Conservation (phyloP, 495 filamentous ascomycete genomes). For the Baudoinia panamericana region DNA sequence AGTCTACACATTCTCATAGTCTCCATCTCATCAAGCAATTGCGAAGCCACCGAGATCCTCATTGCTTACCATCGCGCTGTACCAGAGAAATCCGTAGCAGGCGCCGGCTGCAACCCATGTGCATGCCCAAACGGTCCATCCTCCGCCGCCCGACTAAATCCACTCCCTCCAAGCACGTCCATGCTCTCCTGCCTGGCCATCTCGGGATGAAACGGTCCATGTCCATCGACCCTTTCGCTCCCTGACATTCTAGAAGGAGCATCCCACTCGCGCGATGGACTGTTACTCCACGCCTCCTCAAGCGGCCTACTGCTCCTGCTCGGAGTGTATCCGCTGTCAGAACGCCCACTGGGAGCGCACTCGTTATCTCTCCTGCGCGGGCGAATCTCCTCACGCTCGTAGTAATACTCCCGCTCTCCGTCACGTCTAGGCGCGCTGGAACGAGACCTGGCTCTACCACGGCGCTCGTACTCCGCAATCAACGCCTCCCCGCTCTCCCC, state of each 20-base stretch:
- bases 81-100: too few relatives aligned
- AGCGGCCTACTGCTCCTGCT: constrained; percentile 1
- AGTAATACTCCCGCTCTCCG: background rate
- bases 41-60: too few relatives aligned
- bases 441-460: constrained; percentile 13
- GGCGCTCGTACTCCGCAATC: constrained; percentile 15
- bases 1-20: too few relatives aligned
- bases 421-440: background rate
- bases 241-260: background rate
- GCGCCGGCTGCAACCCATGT: too few relatives aligned
- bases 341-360: background rate
- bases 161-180: constrained; percentile 1
- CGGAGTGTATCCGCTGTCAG: background rate
- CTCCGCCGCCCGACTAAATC: too few relatives aligned
- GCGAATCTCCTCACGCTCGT: background rate
- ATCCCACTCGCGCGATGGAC: constrained; percentile 11
- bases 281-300: constrained; percentile 6
- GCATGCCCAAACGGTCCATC: too few relatives aligned
- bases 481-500: constrained; percentile 11
- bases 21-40: too few relatives aligned
- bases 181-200: constrained; percentile 5
- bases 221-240: background rate
- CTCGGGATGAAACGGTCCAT: constrained; percentile 4
- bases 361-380: background rate
- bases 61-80: too few relatives aligned